These are phyloP conservation scores for Quercus wislizeni DNA, from an alignment of 306 rosid genomes.

Conservation along the genomic window DNA sequence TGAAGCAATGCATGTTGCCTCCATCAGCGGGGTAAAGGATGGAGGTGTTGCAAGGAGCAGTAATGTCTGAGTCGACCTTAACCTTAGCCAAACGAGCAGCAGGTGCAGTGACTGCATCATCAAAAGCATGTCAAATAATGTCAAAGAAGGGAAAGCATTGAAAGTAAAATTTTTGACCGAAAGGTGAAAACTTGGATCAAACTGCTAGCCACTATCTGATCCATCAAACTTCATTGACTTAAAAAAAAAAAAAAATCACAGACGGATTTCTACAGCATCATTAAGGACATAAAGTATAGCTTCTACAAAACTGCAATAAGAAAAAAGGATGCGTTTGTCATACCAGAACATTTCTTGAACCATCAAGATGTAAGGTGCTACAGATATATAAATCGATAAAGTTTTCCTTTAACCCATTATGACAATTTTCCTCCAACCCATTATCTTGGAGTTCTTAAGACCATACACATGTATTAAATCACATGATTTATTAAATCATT, in stretches of 20 bases:
- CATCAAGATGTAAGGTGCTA: background rate
- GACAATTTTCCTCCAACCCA: too few relatives aligned
- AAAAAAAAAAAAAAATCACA: background rate
- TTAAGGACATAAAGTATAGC: background rate
- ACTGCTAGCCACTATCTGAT: background rate
- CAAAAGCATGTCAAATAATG: conserved; percentile 6
- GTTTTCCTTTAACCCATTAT: too few relatives aligned
- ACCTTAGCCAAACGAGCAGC: conserved; percentile 67
- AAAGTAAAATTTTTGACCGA: background rate
- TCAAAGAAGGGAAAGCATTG: background rate
- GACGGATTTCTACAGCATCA: background rate
- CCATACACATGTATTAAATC: too few relatives aligned
- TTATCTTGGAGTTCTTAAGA: too few relatives aligned
- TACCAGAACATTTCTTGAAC: background rate
- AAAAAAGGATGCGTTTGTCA: background rate
- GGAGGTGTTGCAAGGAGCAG: conserved; percentile 72
- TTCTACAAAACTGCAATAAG: background rate
- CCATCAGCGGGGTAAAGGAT: conserved; percentile 91
- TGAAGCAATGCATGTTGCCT: conserved; percentile 94
- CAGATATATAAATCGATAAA: background rate
- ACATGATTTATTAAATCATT: too few relatives aligned
- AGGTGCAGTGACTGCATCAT: conserved; percentile 38
- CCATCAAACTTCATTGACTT: background rate
- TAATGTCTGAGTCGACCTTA: conserved; percentile 66
- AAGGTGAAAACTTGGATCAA: background rate